phyloP scores from a whole-genome alignment of 2,329 filamentous ascomycete genomes.

The Trichoderma simmonsii region DNA sequence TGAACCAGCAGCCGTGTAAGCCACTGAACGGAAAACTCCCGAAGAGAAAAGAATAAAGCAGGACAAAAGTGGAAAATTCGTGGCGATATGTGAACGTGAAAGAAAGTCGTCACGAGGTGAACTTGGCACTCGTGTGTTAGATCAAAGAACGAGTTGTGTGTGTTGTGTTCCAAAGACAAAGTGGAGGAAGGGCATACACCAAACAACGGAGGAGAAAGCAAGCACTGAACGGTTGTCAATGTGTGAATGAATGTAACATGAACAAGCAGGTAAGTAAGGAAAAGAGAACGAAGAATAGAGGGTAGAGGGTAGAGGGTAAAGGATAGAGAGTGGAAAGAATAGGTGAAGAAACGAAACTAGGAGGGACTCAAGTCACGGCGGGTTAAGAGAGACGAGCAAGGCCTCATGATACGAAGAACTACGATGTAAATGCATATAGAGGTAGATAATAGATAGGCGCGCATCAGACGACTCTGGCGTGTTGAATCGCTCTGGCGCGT shows the following conservation, averaged over 20 bases:
- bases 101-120: conserved; percentile 1
- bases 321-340: background rate
- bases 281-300: background rate
- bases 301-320: background rate
- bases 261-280: conserved; percentile 8
- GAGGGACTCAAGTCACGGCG: background rate
- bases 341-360: background rate
- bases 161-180: background rate
- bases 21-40: background rate
- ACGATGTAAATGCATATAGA: conserved; percentile 1
- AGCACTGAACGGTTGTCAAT: background rate
- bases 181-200: background rate
- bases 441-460: background rate
- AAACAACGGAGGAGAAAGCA: background rate
- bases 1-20: background rate
- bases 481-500: background rate
- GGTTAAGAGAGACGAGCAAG: background rate
- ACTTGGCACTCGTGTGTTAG: background rate
- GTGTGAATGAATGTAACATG: conserved; percentile 7
- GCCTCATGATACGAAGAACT: background rate
- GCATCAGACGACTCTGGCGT: conserved; percentile 5
- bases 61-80: background rate
- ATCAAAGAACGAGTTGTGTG: conserved; percentile 13
- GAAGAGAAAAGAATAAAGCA: background rate
- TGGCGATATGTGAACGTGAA: background rate